phyloP scores from a whole-genome alignment of 225 moss, liverwort and hornwort genomes.

The Marchantia polymorpha region DNA sequence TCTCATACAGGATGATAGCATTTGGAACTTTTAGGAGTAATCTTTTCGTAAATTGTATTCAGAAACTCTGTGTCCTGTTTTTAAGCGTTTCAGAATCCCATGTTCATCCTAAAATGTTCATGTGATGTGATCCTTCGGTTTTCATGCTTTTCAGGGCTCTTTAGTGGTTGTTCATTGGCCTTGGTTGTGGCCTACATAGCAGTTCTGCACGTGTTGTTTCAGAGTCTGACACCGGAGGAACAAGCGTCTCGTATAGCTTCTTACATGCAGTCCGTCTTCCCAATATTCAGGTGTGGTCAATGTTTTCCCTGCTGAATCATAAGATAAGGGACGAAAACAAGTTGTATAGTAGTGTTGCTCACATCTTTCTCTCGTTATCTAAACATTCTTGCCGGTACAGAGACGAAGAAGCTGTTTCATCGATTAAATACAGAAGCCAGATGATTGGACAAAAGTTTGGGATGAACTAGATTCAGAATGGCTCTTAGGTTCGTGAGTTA shows the following conservation, averaged over 20 bases:
- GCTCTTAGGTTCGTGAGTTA: not conserved
- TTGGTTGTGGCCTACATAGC: constrained; percentile 32
- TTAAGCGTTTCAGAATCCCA: not conserved
- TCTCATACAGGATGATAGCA: not conserved
- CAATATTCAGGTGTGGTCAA: constrained; percentile 43
- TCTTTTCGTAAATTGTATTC: not conserved
- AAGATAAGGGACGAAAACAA: not conserved
- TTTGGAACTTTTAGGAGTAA: not conserved
- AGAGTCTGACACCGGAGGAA: constrained; percentile 24
- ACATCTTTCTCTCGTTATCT: not conserved
- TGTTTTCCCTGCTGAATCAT: not conserved
- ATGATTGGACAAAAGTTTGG: not conserved
- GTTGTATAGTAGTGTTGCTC: not conserved
- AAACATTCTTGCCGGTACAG: not conserved
- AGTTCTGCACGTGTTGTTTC: constrained; percentile 30
- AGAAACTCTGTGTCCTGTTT: too few species aligned
- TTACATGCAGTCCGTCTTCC: constrained; percentile 49
- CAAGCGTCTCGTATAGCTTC: constrained; percentile 6
- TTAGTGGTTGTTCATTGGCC: constrained; percentile 39
- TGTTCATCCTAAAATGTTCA: not conserved
- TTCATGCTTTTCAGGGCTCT: constrained; percentile 31
- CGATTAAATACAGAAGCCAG: not conserved
- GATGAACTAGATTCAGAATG: not conserved
- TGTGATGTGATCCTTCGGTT: not conserved
- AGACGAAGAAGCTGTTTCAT: not conserved